Conservation (phyloP, 805 yeast genomes). For the Wickerhamiella qilinensis region DNA sequence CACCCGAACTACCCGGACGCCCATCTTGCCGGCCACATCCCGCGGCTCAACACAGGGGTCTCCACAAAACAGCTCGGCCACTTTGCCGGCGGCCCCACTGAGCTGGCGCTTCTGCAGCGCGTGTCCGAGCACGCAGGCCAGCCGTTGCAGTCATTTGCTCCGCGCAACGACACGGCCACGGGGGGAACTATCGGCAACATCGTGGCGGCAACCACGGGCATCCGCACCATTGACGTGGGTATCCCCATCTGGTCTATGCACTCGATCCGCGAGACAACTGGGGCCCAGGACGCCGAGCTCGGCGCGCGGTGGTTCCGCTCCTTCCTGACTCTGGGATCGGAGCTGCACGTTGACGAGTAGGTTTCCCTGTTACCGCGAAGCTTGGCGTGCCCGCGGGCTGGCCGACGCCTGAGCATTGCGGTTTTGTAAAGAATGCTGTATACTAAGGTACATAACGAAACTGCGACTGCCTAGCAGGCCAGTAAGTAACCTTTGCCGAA, state of each 20-base stretch:
- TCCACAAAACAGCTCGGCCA: slow-evolving; percentile 73
- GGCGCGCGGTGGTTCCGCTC: slow-evolving; percentile 55
- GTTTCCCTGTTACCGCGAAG: no score
- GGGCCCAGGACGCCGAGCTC: slow-evolving; percentile 55
- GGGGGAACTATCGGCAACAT: slow-evolving; percentile 79
- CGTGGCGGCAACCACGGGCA: slow-evolving; percentile 25
- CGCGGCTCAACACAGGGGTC: slow-evolving; percentile 62
- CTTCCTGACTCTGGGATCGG: slow-evolving; percentile 35
- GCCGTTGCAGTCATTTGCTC: slow-evolving; percentile 61
- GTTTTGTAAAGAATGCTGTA: no score
- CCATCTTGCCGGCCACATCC: slow-evolving; percentile 59
- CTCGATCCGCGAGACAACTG: slow-evolving; percentile 67
- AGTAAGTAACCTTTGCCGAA: no score
- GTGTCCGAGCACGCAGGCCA: slow-evolving; percentile 49
- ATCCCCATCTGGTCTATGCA: slow-evolving; percentile 79
- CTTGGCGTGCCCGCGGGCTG: no score
- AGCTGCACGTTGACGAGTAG: no score
- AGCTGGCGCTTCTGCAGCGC: slow-evolving; percentile 52
- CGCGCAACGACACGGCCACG: slow-evolving; percentile 65
- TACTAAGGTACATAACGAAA: no score
- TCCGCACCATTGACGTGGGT: slow-evolving; percentile 48
- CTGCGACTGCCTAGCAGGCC: no score
- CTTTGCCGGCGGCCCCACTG: slow-evolving; percentile 65
- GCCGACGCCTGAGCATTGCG: no score
- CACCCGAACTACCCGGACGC: slow-evolving; percentile 55